Base-by-base conservation (phyloP, 2,329 filamentous ascomycete genomes). In the Aspergillus fischeri region DNA sequence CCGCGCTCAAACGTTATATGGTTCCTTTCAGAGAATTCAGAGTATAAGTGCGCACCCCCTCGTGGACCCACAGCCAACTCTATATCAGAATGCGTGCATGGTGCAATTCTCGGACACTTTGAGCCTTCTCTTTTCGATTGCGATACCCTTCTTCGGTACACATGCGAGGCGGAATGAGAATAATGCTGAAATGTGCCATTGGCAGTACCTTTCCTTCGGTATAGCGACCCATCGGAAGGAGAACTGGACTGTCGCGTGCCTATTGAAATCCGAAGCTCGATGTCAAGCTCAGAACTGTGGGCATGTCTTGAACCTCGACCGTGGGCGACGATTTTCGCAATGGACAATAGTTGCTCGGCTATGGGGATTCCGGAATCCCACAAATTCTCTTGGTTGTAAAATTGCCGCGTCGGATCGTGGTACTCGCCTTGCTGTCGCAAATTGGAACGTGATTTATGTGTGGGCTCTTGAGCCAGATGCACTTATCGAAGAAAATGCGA, bases 381-480 rank as follows among this genome's bases (percentile, higher is more conserved):
- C 58, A 20, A 75, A 68, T 28, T 75, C 73, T 4, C 63, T 75
- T 11, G 73, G 73, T 10, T 73, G 73, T n/a, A 65, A 70, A 27
- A 67, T 77, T 14, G 72, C 75, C 14, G 58, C 72, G 10, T 76
- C 75, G 2, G 61, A 56, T 8, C 27, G 51, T 4, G 73, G 73
- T 9, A 75, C 73, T 35, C 70, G 76, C 3, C 65, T 79, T 50
- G 77, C 76, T 3, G 67, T 77, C 32, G 72, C 72, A 4, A 73
- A 73, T 47, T 78, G 76, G 76, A 74, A 77, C 51, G 67, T 66
- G 1, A 55, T 78, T 21, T 73, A 73, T 17, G 56, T 79, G 27
- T 79, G 76, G 73, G 64, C 72, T 2, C 35, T 78, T 51, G 64
- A 75, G 24, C 76, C 77, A 1, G 42, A 57, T n/a, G 70, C 64